Conservation (phyloP, 768 basidiomycete species). For the Pholiota conissans region DNA sequence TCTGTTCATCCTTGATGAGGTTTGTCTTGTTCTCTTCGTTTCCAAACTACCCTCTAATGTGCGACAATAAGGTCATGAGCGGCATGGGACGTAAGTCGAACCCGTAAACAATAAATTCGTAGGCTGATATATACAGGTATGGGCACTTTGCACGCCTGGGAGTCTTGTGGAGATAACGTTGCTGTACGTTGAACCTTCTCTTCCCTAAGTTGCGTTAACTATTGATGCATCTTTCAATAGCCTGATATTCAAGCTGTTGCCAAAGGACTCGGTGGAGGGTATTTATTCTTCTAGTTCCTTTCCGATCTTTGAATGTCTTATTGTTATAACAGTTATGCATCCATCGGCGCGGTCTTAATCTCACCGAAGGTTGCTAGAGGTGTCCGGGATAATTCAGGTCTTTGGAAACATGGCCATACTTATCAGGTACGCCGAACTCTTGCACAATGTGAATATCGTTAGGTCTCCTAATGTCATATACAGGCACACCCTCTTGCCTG, state of each 20-base stretch:
- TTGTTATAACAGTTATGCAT: constrained; percentile 57
- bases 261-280: constrained; percentile 91
- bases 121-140: constrained; percentile 51
- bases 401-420: constrained; percentile 85
- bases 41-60: neutral
- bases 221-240: constrained; percentile 29
- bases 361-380: constrained; percentile 70
- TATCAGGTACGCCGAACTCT: constrained; percentile 55
- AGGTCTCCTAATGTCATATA: neutral
- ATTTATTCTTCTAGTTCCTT: constrained; percentile 17
- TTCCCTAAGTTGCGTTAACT: neutral
- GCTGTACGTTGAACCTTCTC: constrained; percentile 32
- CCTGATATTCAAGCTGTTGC: constrained; percentile 90
- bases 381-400: constrained; percentile 64
- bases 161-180: constrained; percentile 76
- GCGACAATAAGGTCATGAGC: constrained; percentile 63
- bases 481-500: constrained; percentile 77
- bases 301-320: neutral
- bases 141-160: constrained; percentile 87
- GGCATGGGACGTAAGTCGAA: constrained; percentile 79
- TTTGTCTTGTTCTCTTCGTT: constrained; percentile 18
- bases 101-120: neutral
- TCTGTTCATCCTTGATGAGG: constrained; percentile 86
- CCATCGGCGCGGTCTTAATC: constrained; percentile 82
- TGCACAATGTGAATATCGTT: neutral